A percentile compares a stretch with the other conserved stretches of the same genome.
Conservation (phyloP, 73 alveolate genomes). For the Stentor roeselii region DNA sequence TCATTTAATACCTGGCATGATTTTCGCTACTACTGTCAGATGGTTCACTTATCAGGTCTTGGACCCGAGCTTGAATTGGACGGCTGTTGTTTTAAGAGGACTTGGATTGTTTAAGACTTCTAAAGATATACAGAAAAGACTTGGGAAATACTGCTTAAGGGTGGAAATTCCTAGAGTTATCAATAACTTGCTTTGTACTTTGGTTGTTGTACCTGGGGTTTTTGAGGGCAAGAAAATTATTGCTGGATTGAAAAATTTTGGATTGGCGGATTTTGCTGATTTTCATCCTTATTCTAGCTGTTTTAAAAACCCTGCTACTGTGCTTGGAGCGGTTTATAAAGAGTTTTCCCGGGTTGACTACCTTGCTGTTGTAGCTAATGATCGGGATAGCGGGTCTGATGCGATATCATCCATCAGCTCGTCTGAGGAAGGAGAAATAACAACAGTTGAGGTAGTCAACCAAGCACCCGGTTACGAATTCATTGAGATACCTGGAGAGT, state of each 20-base stretch:
- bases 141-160: neutral
- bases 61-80: neutral
- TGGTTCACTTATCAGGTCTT: slow-evolving; percentile 8
- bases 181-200: neutral
- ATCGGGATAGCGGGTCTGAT: neutral
- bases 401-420: too few species aligned
- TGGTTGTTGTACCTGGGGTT: neutral
- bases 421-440: neutral
- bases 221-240: slow-evolving; percentile 1
- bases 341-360: neutral
- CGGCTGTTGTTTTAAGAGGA: slow-evolving; percentile 10
- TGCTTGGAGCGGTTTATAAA: neutral
- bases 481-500: neutral
- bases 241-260: neutral
- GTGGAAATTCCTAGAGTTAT: neutral
- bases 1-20: slow-evolving; percentile 3
- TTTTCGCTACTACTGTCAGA: neutral
- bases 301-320: slow-evolving; percentile 1
- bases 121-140: neutral
- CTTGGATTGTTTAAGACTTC: neutral
- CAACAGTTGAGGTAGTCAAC: neutral
- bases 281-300: neutral
- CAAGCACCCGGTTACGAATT: neutral
- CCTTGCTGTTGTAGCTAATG: neutral
- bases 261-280: neutral